A percentile compares a stretch with the other conserved stretches of the same genome.
Evolutionary conservation across 805 yeast species (phyloP).

Genomic region (Candida xyloterini): DNA sequence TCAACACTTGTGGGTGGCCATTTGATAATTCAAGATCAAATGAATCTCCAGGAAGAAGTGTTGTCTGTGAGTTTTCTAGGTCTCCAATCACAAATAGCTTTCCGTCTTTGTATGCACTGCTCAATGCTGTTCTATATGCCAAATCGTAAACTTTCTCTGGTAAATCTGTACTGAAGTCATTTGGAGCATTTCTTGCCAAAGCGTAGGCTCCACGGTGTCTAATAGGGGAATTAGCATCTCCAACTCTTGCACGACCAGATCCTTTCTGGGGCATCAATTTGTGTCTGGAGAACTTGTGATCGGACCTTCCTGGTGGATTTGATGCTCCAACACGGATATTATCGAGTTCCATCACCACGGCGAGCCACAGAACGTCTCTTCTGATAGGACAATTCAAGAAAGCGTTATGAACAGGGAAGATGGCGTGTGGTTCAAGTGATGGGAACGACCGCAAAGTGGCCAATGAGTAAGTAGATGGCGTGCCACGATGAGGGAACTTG

Average conservation of each 20-base stretch:
- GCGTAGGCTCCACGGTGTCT: conserved; percentile 90
- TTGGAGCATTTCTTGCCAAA: conserved; percentile 85
- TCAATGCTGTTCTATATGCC: conserved; percentile 80
- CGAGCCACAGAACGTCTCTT: conserved; percentile 91
- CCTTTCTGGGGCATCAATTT: conserved; percentile 91
- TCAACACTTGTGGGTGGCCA: conserved; percentile 29
- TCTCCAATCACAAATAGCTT: conserved; percentile 66
- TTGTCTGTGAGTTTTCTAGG: conserved; percentile 24
- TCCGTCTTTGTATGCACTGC: conserved; percentile 76
- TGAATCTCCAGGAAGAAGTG: conserved; percentile 26
- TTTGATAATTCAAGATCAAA: conserved; percentile 29
- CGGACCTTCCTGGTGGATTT: conserved; percentile 82
- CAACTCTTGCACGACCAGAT: conserved; percentile 90
- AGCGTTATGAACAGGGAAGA: conserved; percentile 72
- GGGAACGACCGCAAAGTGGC: conserved; percentile 84
- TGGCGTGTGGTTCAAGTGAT: conserved; percentile 76
- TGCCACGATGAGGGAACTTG: conserved; percentile 29
- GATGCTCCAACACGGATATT: conserved; percentile 85
- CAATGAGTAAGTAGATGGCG: conserved; percentile 69
- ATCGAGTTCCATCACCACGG: conserved; percentile 90
- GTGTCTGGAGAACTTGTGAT: conserved; percentile 78
- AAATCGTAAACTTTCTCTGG: conserved; percentile 68
- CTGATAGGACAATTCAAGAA: conserved; percentile 74
- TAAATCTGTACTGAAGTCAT: conserved; percentile 77
- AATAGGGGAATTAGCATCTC: conserved; percentile 93